Base-by-base conservation (phyloP, 129 eudicot species). In the Pulicaria dysenterica region DNA sequence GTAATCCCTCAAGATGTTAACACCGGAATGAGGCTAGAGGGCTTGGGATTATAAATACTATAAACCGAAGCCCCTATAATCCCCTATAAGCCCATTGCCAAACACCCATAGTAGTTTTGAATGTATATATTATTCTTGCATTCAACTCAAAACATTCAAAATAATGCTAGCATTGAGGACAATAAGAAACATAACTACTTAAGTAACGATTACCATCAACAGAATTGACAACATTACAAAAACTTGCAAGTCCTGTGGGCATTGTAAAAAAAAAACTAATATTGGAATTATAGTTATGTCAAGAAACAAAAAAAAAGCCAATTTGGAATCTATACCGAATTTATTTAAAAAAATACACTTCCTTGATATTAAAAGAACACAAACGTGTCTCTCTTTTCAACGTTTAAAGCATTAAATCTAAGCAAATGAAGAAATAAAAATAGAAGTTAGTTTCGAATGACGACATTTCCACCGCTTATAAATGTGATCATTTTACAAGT, bases 401-500 rank as follows among this genome's bases (percentile, higher is more conserved):
- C 51, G 49, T 39, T 58, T 14, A 13, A 49, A 70, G 12, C 71
- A 56, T 61, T 44, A 50, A 49, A 53, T 70, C 5, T 63, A 45
- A 63, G 62, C 63, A 50, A 78, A 70, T 15, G 48, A 66, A 63
- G 37, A 44, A 61, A 51, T n/a, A 62, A 51, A 70, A 70, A 62
- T 31, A 44, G 72, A 63, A 62, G 72, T 63, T 78, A 40, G 77
- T 78, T 78, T 70, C 37, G 43, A 48, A 78, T 78, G 77, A 78
- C 67, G 82, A 62, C 58, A 70, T 51, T 45, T 17, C 72, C 67
- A 62, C 77, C 67, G 77, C 63, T 34, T 61, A 78, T 42, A 60
- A 53, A 45, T 24, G 60, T 8, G 13, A 53, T 63, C 17, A 51
- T 78, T 5, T 46, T 44, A 67, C 74, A 76, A 78, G 70, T 78